Conservation (phyloP, 495 filamentous ascomycete genomes). For the Patellaria atrata region DNA sequence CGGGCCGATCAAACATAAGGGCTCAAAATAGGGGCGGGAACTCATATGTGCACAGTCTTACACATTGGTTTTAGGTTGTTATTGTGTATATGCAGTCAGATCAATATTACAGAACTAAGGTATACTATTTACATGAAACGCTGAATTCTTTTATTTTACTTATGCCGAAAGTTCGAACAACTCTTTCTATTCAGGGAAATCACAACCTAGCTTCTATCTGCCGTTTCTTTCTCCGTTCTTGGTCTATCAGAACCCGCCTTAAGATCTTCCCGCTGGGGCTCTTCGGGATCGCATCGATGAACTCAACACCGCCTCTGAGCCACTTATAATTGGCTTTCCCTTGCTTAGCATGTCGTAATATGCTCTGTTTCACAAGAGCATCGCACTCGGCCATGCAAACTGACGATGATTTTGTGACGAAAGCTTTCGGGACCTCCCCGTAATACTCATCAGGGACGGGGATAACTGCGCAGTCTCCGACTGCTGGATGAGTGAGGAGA, state of each 20-base stretch:
- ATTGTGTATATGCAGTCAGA: too few relatives aligned
- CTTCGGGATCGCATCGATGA: slow-evolving; percentile 66
- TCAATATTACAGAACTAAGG: too few relatives aligned
- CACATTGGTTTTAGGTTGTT: too few relatives aligned
- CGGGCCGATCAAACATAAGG: too few relatives aligned
- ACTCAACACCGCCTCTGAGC: slow-evolving; percentile 73
- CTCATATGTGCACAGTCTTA: too few relatives aligned
- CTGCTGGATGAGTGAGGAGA: slow-evolving; percentile 64
- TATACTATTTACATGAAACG: too few relatives aligned
- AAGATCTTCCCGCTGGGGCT: slow-evolving; percentile 90
- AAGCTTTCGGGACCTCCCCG: slow-evolving; percentile 80
- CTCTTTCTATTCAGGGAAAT: too few relatives aligned
- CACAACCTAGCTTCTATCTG: too few relatives aligned
- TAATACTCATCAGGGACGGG: slow-evolving; percentile 57
- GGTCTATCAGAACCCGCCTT: slow-evolving; percentile 62
- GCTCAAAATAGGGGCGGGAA: too few relatives aligned
- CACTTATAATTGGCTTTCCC: slow-evolving; percentile 83
- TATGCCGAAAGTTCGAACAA: too few relatives aligned
- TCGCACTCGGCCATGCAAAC: slow-evolving; percentile 46
- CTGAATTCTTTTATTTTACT: too few relatives aligned
- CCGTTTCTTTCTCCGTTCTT: slow-evolving; percentile 53
- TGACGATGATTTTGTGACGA: slow-evolving; percentile 57
- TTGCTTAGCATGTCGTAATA: slow-evolving; percentile 62
- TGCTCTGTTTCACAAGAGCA: slow-evolving; percentile 42
- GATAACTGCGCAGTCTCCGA: slow-evolving; percentile 76